These are phyloP conservation scores for Phytophthora cajani DNA, from an alignment of 352 stramenopile genomes.

Conservation along the genomic window DNA sequence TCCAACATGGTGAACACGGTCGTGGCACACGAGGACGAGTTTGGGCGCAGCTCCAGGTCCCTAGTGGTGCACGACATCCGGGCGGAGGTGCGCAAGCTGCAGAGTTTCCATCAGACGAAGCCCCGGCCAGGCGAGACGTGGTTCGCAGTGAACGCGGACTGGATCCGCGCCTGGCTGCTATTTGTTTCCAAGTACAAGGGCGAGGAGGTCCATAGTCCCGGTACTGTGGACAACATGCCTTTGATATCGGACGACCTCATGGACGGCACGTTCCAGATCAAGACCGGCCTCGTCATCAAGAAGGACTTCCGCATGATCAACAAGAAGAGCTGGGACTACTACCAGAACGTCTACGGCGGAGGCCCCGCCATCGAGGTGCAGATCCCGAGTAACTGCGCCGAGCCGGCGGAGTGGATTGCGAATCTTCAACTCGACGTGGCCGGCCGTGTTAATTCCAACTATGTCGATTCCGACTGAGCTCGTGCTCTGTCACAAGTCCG, in stretches of 20 bases:
- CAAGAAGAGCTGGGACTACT: conserved; percentile 80
- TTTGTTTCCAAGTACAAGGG: conserved; percentile 82
- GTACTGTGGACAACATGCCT: conserved; percentile 77
- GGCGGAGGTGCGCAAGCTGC: conserved; percentile 65
- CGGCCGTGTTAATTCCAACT: conserved; percentile 68
- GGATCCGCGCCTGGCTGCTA: conserved; percentile 75
- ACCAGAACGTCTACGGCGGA: conserved; percentile 73
- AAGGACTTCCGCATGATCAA: conserved; percentile 85
- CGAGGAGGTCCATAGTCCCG: conserved; percentile 58
- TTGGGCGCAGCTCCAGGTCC: conserved; percentile 49
- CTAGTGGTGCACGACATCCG: conserved; percentile 63
- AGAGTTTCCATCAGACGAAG: conserved; percentile 72
- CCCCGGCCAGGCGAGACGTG: conserved; percentile 65
- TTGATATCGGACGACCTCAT: conserved; percentile 74
- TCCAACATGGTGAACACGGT: conserved; percentile 55
- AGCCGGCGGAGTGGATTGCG: conserved; percentile 59
- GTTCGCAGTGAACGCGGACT: conserved; percentile 69
- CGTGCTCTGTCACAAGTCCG: conserved; percentile 1
- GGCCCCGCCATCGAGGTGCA: conserved; percentile 73
- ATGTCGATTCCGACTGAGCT: conserved; percentile 53
- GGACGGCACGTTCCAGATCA: conserved; percentile 76
- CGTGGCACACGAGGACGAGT: conserved; percentile 79
- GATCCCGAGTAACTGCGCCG: conserved; percentile 62
- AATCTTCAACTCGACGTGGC: conserved; percentile 59
- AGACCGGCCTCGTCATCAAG: conserved; percentile 62